Conservation (phyloP, 495 filamentous ascomycete species). For the Aspergillus avenaceus region DNA sequence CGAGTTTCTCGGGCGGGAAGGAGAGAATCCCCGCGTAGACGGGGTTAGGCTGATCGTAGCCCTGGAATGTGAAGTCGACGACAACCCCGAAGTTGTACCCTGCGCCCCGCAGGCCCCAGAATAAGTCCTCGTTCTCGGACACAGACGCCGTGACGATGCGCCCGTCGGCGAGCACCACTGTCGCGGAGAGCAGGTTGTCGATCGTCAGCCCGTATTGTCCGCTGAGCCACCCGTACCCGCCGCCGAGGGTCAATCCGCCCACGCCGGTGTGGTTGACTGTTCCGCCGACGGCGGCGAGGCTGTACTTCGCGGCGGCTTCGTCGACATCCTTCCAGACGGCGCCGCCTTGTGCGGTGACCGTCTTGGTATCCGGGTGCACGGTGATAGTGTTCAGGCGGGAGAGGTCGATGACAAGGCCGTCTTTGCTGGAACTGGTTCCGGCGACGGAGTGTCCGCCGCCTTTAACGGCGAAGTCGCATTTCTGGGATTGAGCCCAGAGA, state of each 20-base stretch:
- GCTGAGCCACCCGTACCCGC: constrained; percentile 52
- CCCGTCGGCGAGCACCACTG: constrained; percentile 51
- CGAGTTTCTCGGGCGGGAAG: constrained; percentile 38
- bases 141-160: constrained; percentile 33
- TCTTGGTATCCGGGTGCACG: constrained; percentile 39
- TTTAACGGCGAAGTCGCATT: constrained; percentile 44
- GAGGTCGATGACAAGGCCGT: constrained; percentile 54
- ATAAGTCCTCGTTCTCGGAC: constrained; percentile 38
- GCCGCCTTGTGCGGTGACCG: constrained; percentile 50
- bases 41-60: constrained; percentile 31
- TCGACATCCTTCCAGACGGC: constrained; percentile 55
- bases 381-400: constrained; percentile 45
- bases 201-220: constrained; percentile 47
- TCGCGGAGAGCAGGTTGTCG: constrained; percentile 47
- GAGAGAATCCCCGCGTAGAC: constrained; percentile 47
- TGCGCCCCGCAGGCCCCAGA: constrained; percentile 47
- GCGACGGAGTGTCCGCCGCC: constrained; percentile 52
- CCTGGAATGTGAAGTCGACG: constrained; percentile 45
- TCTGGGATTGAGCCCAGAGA: constrained; percentile 38
- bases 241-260: constrained; percentile 55
- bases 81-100: constrained; percentile 46
- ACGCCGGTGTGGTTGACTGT: constrained; percentile 59
- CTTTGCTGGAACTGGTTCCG: constrained; percentile 44
- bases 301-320: constrained; percentile 39
- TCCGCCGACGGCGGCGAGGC: constrained; percentile 54